Conservation (phyloP, 345 rosid species). For the Populus nigra region DNA sequence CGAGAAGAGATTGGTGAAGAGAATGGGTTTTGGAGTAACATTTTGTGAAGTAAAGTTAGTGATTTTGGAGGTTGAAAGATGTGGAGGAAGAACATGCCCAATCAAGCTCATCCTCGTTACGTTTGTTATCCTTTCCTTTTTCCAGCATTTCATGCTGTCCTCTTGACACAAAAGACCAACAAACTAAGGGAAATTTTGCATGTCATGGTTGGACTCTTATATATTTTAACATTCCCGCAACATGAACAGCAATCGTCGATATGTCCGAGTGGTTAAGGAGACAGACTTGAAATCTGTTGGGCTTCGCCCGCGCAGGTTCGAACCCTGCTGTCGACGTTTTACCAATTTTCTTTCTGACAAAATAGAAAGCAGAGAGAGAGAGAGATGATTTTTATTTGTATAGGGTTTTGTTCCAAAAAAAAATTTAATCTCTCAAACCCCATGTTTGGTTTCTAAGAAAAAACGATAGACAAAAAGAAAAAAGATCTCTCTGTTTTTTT, state of each 20-base stretch:
- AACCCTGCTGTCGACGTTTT: constrained; percentile 81
- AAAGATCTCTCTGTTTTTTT: neutral
- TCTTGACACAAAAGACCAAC: no score
- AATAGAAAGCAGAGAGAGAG: no score
- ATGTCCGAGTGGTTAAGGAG: constrained; percentile 99
- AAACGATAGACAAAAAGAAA: neutral
- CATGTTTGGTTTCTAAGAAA: neutral
- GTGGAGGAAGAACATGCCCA: constrained; percentile 32
- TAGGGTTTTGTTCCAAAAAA: neutral
- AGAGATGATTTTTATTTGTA: neutral
- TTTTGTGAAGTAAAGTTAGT: constrained; percentile 8
- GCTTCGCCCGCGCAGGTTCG: constrained; percentile 99
- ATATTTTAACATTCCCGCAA: no score
- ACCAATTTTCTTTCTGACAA: no score
- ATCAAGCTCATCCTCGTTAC: constrained; percentile 22
- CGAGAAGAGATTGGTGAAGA: constrained; percentile 45
- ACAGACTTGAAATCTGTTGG: constrained; percentile 99
- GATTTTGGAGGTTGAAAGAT: constrained; percentile 21
- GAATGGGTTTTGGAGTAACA: constrained; percentile 26
- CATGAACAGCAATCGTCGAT: neutral
- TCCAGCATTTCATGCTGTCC: neutral
- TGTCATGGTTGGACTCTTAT: no score
- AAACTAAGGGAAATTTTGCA: no score
- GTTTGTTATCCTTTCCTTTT: constrained; percentile 2
- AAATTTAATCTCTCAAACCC: neutral